Evolutionary conservation across 2,329 filamentous ascomycete species (phyloP).

Genomic region (Penicillium sp.): DNA sequence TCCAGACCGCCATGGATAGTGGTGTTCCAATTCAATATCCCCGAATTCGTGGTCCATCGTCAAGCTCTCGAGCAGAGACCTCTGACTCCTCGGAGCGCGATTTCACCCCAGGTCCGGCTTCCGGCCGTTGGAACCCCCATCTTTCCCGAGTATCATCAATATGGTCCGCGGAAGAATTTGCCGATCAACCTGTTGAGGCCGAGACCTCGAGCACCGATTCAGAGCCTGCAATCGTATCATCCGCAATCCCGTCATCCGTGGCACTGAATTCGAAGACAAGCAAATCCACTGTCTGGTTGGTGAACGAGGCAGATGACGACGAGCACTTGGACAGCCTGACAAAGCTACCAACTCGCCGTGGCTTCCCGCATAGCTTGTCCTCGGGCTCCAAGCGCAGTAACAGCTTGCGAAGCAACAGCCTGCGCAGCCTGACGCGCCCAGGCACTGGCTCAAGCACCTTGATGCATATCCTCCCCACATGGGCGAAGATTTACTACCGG

Average conservation of each 20-base stretch:
- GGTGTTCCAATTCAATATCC: conserved; percentile 41
- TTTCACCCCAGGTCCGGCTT: conserved; percentile 35
- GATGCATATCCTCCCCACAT: conserved; percentile 47
- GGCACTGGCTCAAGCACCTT: conserved; percentile 49
- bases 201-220: conserved; percentile 20
- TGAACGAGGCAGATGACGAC: conserved; percentile 33
- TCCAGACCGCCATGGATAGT: conserved; percentile 38
- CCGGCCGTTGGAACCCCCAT: conserved; percentile 43
- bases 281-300: conserved; percentile 37
- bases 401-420: conserved; percentile 36
- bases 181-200: conserved; percentile 24
- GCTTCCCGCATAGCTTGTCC: conserved; percentile 41
- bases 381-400: conserved; percentile 43
- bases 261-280: conserved; percentile 25
- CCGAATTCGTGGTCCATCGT: conserved; percentile 37
- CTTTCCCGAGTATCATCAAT: conserved; percentile 49
- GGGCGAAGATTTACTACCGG: conserved; percentile 68
- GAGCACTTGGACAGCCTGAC: conserved; percentile 40
- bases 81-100: conserved; percentile 30
- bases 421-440: conserved; percentile 35
- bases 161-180: conserved; percentile 38
- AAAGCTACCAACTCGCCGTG: conserved; percentile 36
- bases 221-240: conserved; percentile 24
- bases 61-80: conserved; percentile 44
- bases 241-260: conserved; percentile 24